phyloP scores from a whole-genome alignment of 2,329 filamentous ascomycete species.

The Coleophoma eucalyptorum region DNA sequence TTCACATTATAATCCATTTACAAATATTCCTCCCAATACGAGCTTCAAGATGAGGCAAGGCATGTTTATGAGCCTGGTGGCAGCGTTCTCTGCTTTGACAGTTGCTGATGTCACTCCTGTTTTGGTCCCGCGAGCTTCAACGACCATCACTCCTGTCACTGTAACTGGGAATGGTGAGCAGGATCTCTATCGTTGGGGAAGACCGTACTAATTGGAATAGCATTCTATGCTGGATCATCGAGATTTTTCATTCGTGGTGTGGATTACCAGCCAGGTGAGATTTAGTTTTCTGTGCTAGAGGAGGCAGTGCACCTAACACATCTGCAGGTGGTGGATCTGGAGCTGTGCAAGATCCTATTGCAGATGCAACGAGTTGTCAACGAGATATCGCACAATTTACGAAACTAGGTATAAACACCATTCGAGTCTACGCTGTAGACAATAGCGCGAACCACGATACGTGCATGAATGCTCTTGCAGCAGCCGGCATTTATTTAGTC shows the following conservation, averaged over 20 bases:
- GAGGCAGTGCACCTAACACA: neutral
- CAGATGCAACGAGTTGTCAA: conserved; percentile 54
- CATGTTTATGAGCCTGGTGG: neutral
- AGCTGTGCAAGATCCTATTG: conserved; percentile 59
- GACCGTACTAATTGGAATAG: conserved; percentile 11
- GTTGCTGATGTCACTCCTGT: neutral
- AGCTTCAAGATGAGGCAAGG: neutral
- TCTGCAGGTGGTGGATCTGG: conserved; percentile 53
- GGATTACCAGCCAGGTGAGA: conserved; percentile 46
- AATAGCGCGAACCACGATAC: conserved; percentile 62
- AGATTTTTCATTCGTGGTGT: conserved; percentile 55
- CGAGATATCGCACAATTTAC: conserved; percentile 65
- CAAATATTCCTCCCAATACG: too few relatives aligned
- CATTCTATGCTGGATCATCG: conserved; percentile 23
- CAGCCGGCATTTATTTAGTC: conserved; percentile 70
- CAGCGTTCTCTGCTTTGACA: neutral
- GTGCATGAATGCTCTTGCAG: conserved; percentile 63
- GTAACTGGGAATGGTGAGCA: conserved; percentile 28
- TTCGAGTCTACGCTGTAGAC: conserved; percentile 69
- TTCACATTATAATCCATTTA: too few relatives aligned
- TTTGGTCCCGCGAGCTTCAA: conserved; percentile 14
- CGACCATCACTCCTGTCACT: conserved; percentile 20
- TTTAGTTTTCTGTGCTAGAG: too few relatives aligned
- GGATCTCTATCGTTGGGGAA: neutral
- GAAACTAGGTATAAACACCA: conserved; percentile 63